These are phyloP conservation scores for Neurospora sp. DNA, from an alignment of 495 filamentous ascomycete species.

Conservation along the genomic window DNA sequence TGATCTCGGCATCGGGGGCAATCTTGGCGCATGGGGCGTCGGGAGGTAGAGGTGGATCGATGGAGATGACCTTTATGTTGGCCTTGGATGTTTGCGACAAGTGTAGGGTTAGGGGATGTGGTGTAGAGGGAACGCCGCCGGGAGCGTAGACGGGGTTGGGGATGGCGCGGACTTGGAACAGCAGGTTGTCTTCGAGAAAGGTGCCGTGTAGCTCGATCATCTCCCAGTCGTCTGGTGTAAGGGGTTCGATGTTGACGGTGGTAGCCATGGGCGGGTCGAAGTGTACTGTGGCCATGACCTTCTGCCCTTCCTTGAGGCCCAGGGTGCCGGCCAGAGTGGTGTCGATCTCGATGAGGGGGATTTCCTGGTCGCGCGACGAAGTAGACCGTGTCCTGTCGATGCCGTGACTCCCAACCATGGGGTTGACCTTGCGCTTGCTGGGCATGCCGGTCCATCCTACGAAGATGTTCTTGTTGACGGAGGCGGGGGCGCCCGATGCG, in stretches of 20 bases:
- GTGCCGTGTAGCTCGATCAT: slow-evolving; percentile 94
- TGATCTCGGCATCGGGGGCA: slow-evolving; percentile 85
- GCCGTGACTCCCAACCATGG: slow-evolving; percentile 63
- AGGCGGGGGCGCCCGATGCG: slow-evolving; percentile 20
- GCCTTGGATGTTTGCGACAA: slow-evolving; percentile 93
- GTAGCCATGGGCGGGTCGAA: slow-evolving; percentile 82
- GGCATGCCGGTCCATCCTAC: slow-evolving; percentile 96
- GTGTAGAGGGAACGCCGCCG: slow-evolving; percentile 25
- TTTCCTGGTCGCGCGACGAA: slow-evolving; percentile 58
- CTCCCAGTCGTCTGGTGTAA: slow-evolving; percentile 96
- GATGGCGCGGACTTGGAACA: slow-evolving; percentile 85
- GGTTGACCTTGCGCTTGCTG: slow-evolving; percentile 68
- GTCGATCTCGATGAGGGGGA: slow-evolving; percentile 75
- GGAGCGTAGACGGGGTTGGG: slow-evolving; percentile 67
- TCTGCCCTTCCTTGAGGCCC: slow-evolving; percentile 74
- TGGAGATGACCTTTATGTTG: slow-evolving; percentile 72
- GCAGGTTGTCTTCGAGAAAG: slow-evolving; percentile 86
- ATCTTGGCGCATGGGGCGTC: slow-evolving; percentile 81
- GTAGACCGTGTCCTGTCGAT: slow-evolving; percentile 47
- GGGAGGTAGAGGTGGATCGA: slow-evolving; percentile 59
- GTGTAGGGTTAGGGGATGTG: slow-evolving; percentile 83
- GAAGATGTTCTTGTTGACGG: slow-evolving; percentile 59
- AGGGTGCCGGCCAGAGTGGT: slow-evolving; percentile 76
- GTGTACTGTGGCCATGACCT: slow-evolving; percentile 62
- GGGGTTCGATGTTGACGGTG: slow-evolving; percentile 89